phyloP scores from a whole-genome alignment of 768 basidiomycete genomes.

The Leccinum fibrillosum region DNA sequence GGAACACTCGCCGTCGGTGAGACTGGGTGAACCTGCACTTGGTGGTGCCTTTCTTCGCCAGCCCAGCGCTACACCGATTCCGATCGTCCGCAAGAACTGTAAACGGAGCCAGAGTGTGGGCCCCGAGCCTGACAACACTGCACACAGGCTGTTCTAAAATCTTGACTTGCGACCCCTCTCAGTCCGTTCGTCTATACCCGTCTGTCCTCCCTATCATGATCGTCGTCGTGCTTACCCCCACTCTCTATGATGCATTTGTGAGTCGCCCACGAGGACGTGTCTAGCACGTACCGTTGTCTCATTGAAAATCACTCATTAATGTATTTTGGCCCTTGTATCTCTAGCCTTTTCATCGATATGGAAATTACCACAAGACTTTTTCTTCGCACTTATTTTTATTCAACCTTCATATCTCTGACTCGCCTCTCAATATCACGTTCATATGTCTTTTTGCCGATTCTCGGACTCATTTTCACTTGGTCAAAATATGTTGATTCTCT shows the following conservation, averaged over 20 bases:
- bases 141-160: constrained; percentile 17
- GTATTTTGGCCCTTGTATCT: constrained; percentile 9
- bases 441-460: not conserved
- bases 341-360: constrained; percentile 10
- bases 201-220: not conserved
- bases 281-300: not conserved
- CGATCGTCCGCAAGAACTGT: constrained; percentile 18
- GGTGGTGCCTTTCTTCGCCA: constrained; percentile 28
- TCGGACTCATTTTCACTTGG: not conserved
- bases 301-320: constrained; percentile 1
- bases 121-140: constrained; percentile 12
- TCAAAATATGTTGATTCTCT: not conserved
- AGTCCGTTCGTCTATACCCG: not conserved
- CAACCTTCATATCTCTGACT: not conserved
- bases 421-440: not conserved
- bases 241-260: constrained; percentile 10
- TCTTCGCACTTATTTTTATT: not conserved
- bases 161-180: not conserved
- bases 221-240: not conserved
- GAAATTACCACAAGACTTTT: not conserved
- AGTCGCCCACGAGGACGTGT: constrained; percentile 12
- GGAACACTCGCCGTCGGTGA: constrained; percentile 9
- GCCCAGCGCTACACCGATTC: constrained; percentile 24
- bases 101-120: constrained; percentile 29
- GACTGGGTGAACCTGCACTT: constrained; percentile 1